Evolutionary conservation across 2,329 filamentous ascomycete species (phyloP), one percentile per base, ranked within the genome.

Genomic region (Lecanicillium sp.): DNA sequence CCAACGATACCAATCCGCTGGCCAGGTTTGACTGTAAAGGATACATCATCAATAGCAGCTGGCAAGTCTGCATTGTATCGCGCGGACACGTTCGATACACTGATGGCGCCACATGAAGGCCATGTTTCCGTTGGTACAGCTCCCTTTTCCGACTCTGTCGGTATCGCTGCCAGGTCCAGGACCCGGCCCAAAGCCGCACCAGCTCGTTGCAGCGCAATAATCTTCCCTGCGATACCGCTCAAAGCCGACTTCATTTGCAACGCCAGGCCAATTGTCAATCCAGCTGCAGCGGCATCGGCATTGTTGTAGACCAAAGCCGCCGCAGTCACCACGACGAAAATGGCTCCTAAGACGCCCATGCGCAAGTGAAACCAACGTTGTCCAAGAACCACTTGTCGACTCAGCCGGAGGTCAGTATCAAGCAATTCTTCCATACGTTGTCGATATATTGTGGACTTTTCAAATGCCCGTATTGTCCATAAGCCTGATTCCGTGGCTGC

Each of bases 1-100:
- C 42, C 42, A 13, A 44, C 39, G 13, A 44, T 28, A 14, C 42
- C 42, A 7, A 44, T n/a, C 6, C 42, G 42, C 25, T 37, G 29
- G 9, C 35, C 17, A 4, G 42, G 18, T 2, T 30, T 20, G 5
- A 44, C 3, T 15, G 39, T 34, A 30, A 44, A 37, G 0, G 35
- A 29, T 7, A 44, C 15, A 6, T 13, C 16, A 7, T 20, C 28
- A 5, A 44, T 29, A 15, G 31, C 39, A 2, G 25, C n/a, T 5
- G 35, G 39, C 11, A 34, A 16, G 6, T n/a, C 25, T 9, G 22
- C 9, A 16, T 30, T 25, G 16, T 42, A 44, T 4, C 42, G 28
- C 19, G 27, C 22, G 5, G 32, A 27, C 4, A 42, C 7, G 5
- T 34, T 11, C 9, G 34, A 9, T 17, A 40, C 33, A 5, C 31